Evolutionary conservation across 352 stramenopile genomes (phyloP), one percentile per base, ranked within the genome.

Genomic region (Nothophytophthora sp.): DNA sequence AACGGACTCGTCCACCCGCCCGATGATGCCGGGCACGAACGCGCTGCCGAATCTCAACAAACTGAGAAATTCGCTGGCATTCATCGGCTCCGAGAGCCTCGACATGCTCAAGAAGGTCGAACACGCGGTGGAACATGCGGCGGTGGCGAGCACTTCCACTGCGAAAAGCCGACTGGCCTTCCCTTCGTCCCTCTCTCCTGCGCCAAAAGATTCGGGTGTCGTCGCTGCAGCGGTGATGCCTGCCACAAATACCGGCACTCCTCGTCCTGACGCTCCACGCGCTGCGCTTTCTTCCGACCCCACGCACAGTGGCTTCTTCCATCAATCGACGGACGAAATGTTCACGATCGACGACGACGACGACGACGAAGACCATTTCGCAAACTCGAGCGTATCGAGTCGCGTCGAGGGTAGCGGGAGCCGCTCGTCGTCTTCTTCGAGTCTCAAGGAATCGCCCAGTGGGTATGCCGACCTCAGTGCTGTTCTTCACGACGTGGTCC

Each of bases 271-370:
- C 29, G 47, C 47, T 28, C 53, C 51, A 3, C 63, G 60, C 27
- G 55, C 37, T 25, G 16, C 41, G 37, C 54, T 69, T 12, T 70
- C 64, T 34, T 19, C 60, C 33, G 61, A 70, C 20, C 55, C 55
- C 8, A 46, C 39, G 12, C 55, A 66, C 39, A 59, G 61, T 19
- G 55, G 53, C 0, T 88, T 75, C 34, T 86, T 83, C 50, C 69
- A 83, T 35, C 60, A 65, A 23, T 75, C 75, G 3, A 76, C 81
- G n/a, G 82, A 92, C 19, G 82, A 89, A 25, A 81, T 92, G 30
- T 92, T 92, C 48, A 86, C 80, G 12, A 92, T 92, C 47, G 82
- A 92, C 60, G 82, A 91, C 35, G 79, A 87, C 19, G 78, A 89
- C 5, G 78, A 92, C 13, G 74, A 90, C 19, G 81, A 88, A 24